Evolutionary conservation across 495 filamentous ascomycete genomes (phyloP), one percentile per base, ranked within the genome.

Genomic region (Daldinia concentrica): DNA sequence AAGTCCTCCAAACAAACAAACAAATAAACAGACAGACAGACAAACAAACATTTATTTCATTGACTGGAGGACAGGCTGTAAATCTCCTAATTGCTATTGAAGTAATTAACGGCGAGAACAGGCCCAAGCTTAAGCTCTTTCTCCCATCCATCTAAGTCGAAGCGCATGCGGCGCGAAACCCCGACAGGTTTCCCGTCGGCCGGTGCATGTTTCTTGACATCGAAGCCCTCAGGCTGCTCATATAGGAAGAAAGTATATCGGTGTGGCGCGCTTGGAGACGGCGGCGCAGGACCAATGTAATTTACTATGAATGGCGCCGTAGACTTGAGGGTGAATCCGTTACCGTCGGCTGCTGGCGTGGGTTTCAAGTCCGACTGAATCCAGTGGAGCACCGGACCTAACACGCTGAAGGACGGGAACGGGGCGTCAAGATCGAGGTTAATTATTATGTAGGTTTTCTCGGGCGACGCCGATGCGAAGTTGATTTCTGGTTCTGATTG

Each of bases 231-330:
- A 0, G 87, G 87, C 78, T 89, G 83, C 76, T 87, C 84, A 69
- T 85, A 89, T 27, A 89, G 69, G 71, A 89, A 76, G 71, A 88
- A 88, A 12, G 82, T 59, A 70, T 90, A 89, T 7, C 87, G 85
- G 73, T 89, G 87, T 0, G 86, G 85, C 4, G 79, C 63, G 62
- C 85, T 85, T 15, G 76, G 69, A 15, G 79, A 80, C 12, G 87
- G 87, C 12, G 87, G 87, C 22, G 73, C 81, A 24, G 87, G 86
- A 0, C 79, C 81, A 66, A 84, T 80, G 48, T 85, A 89, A 17
- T 69, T 59, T 30, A 83, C 82, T 15, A 81, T 79, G 36, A 85
- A 29, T 72, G 75, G 45, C 74, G 57, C 51, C 19, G 27, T 22
- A 1, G 60, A 43, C 30, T 69, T 60, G 32, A 70, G 62, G 22